Evolutionary conservation across 1,284 basidiomycete species (phyloP).

Genomic region (Calocybe gambosa): DNA sequence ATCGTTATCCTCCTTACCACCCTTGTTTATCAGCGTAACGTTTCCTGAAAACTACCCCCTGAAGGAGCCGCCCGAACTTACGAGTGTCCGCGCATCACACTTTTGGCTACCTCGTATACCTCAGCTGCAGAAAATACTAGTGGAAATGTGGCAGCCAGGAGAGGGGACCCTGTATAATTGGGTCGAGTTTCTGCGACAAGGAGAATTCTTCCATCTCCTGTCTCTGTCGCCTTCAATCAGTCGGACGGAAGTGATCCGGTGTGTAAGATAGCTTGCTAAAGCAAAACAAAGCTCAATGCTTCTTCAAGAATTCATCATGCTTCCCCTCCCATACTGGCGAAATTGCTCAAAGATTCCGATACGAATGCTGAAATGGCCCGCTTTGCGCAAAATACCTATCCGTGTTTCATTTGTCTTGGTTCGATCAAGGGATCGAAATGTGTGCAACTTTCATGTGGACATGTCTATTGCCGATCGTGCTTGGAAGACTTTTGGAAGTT

Average conservation of each 20-base stretch:
- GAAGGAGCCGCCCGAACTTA: conserved; percentile 43
- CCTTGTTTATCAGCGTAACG: conserved; percentile 49
- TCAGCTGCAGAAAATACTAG: conserved; percentile 35
- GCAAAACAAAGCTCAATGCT: neutral
- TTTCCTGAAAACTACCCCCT: conserved; percentile 57
- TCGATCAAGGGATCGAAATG: conserved; percentile 65
- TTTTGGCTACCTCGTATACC: conserved; percentile 48
- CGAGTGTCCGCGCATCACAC: conserved; percentile 49
- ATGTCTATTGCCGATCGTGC: conserved; percentile 71
- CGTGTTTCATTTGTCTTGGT: conserved; percentile 67
- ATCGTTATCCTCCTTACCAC: conserved; percentile 47
- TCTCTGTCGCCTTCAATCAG: conserved; percentile 24
- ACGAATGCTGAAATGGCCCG: conserved; percentile 35
- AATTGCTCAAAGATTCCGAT: conserved; percentile 46
- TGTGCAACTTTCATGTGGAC: conserved; percentile 56
- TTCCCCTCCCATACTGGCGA: conserved; percentile 44
- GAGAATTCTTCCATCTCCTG: conserved; percentile 45
- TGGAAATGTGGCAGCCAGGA: conserved; percentile 52
- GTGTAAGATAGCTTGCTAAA: conserved; percentile 19
- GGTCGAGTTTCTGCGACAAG: conserved; percentile 64
- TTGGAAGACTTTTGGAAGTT: conserved; percentile 70
- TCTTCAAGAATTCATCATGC: conserved; percentile 46
- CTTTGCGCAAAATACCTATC: conserved; percentile 58
- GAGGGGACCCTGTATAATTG: conserved; percentile 61
- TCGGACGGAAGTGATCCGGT: conserved; percentile 36